Evolutionary conservation across 345 rosid species (phyloP), one percentile per base, ranked within the genome.

Genomic region (Litchi chinensis): DNA sequence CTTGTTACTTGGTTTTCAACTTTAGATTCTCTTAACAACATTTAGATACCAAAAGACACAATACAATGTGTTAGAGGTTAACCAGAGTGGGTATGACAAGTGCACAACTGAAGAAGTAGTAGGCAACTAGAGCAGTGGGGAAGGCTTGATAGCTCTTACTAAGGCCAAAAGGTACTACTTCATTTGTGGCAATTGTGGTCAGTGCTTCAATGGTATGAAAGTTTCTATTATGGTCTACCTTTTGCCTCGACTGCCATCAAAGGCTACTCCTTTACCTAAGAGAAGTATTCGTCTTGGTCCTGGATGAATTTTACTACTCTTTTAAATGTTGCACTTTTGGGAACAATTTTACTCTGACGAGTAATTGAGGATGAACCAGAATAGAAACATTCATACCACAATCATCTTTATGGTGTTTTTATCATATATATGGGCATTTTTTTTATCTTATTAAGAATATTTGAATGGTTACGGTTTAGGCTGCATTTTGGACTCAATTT

Each of bases 61-160:
- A 84, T 92, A 87, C 91, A 88, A 84, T 79, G 91, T 93, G 73
- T 93, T 89, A 84, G 78, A 84, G 84, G 94, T 95, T 90, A 93
- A 88, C 87, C 83, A 92, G 79, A 89, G 87, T 10, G 94, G 97
- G 6, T 92, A 92, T 79, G 92, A 88, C 85, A 91, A 91, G 88
- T 87, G 90, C 82, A 77, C 93, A 41, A 88, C 90, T 16, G 94
- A 89, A 28, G 89, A 92, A 40, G 97, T 92, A 4, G 3, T 69
- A 5, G 90, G 97, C 56, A 90, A 92, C 68, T 90, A 92, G 94
- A 92, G 85, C 83, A 89, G 93, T 37, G 97, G 97, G 80, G 91
- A 91, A 78, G 94, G 90, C 71, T 92, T 90, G 78, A 83, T 92
- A 59, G 84, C 13, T 56, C 92, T 92, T 16, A 26, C 86, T 70